Evolutionary conservation across 495 filamentous ascomycete species (phyloP).

Genomic region (Lasiosphaeria hispida): DNA sequence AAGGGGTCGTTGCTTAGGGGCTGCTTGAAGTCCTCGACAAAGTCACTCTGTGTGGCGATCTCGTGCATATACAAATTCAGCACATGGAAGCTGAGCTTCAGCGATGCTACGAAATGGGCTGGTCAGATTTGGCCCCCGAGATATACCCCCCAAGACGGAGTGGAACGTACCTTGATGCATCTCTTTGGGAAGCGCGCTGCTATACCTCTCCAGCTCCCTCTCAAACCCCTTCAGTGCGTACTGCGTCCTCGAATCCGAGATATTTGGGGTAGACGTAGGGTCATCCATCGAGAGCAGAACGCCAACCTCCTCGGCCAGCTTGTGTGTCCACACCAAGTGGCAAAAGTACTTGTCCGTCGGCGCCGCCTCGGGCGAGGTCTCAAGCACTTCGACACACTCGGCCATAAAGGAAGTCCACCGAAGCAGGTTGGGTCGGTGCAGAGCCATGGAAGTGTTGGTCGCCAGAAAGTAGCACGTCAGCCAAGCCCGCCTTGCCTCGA

Average conservation of each 20-base stretch:
- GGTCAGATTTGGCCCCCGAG: not conserved
- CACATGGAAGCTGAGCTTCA: constrained; percentile 61
- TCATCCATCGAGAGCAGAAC: constrained; percentile 77
- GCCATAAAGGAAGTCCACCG: constrained; percentile 82
- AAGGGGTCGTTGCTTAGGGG: constrained; percentile 41
- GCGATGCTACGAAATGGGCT: constrained; percentile 42
- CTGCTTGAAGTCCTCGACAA: constrained; percentile 57
- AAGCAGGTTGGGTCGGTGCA: constrained; percentile 78
- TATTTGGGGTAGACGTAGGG: constrained; percentile 56
- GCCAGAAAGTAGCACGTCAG: constrained; percentile 77
- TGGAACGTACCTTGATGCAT: constrained; percentile 42
- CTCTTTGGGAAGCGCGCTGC: constrained; percentile 50
- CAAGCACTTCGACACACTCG: constrained; percentile 74
- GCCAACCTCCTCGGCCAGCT: constrained; percentile 78
- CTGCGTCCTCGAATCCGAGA: constrained; percentile 71
- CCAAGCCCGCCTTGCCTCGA: constrained; percentile 77
- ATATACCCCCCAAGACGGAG: not conserved
- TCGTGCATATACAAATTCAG: constrained; percentile 84
- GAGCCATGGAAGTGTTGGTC: constrained; percentile 68
- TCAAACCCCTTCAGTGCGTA: constrained; percentile 75
- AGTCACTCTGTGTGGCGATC: constrained; percentile 74
- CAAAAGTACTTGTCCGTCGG: constrained; percentile 70
- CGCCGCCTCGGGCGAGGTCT: constrained; percentile 66
- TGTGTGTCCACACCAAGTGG: constrained; percentile 73
- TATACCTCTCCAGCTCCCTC: constrained; percentile 69